Evolutionary conservation across 2,329 filamentous ascomycete species (phyloP), one percentile per base, ranked within the genome.

Genomic region (Helotiales sp.): DNA sequence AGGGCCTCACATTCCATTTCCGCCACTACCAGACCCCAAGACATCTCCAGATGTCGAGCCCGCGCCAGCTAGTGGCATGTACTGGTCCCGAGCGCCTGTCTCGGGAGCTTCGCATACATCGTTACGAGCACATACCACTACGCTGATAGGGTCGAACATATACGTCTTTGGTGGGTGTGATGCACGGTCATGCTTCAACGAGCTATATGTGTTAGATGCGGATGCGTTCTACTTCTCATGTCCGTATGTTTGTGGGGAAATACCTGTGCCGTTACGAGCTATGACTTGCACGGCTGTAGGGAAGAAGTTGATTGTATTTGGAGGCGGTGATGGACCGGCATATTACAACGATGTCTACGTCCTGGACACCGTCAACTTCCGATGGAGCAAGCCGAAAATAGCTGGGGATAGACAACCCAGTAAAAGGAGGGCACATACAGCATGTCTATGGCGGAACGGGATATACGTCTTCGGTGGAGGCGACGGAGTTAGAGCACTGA

Each of bases 291-390:
- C 86, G 4, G 85, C 86, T 24, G 85, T 89, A 19, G 85, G 85
- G 63, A 88, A 88, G 75, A 88, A 87, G 71, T 77, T 89, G 27
- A 81, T 89, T 42, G 79, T 89, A 1, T 89, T 89, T 67, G 86
- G 86, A 54, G 86, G 86, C 44, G 86, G 86, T 55, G 86, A 89
- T 66, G 86, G 86, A 0, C 86, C 86, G 0, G 81, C 84, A 24
- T 89, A 89, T 72, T 89, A 89, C 71, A 89, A 89, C 67, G 85
- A 89, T 65, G 81, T 89, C 19, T 88, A 88, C 69, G 84, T 89
- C 46, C 77, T 89, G n/a, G 86, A 89, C 68, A 89, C 86, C 22
- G 77, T 85, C 60, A 89, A 85, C 69, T 87, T 86, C 69, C 80
- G 83, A 19, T 89, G 86, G 85, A 81, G 80, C 38, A 82, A 80